A percentile compares a stretch with the other conserved stretches of the same genome.
Conservation (phyloP, 2,329 filamentous ascomycete species). For the Beauveria rudraprayagi region DNA sequence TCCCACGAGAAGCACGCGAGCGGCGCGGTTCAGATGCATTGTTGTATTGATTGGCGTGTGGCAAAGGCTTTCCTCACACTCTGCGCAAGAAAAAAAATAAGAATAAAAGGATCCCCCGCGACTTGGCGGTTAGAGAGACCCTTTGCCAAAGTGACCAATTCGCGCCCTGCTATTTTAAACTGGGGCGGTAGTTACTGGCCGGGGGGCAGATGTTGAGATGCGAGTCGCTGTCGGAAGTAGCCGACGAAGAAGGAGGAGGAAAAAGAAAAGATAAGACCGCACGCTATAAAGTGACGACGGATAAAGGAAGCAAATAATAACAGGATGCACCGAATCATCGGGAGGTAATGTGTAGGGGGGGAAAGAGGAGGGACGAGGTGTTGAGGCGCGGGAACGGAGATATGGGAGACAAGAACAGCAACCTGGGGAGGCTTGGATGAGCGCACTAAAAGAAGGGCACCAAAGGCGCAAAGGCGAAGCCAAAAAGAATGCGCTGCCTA, state of each 20-base stretch:
- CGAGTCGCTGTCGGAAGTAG: not conserved
- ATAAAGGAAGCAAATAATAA: not conserved
- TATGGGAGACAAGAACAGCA: not conserved
- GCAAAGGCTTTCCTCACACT: not conserved
- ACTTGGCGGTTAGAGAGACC: not conserved
- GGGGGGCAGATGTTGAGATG: not conserved
- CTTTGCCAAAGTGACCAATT: not conserved
- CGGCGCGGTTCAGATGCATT: slow-evolving; percentile 69
- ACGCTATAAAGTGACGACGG: not conserved
- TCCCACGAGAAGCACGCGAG: slow-evolving; percentile 88
- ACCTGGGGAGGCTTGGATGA: not conserved
- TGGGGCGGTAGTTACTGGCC: slow-evolving; percentile 1
- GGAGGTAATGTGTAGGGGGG: not conserved
- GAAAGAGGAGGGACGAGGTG: slow-evolving; percentile 1
- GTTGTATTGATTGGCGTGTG: slow-evolving; percentile 33
- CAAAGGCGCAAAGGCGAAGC: not conserved
- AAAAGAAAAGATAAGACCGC: not conserved
- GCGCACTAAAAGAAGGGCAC: not conserved
- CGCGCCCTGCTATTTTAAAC: not conserved
- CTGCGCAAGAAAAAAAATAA: not conserved
- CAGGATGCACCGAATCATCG: not conserved
- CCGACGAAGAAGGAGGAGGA: not conserved
- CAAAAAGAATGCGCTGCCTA: not conserved
- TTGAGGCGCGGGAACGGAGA: slow-evolving; percentile 11
- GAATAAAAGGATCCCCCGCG: slow-evolving; percentile 1